phyloP scores from a whole-genome alignment of 2,329 filamentous ascomycete genomes.

The Lasiodiplodia sp. region DNA sequence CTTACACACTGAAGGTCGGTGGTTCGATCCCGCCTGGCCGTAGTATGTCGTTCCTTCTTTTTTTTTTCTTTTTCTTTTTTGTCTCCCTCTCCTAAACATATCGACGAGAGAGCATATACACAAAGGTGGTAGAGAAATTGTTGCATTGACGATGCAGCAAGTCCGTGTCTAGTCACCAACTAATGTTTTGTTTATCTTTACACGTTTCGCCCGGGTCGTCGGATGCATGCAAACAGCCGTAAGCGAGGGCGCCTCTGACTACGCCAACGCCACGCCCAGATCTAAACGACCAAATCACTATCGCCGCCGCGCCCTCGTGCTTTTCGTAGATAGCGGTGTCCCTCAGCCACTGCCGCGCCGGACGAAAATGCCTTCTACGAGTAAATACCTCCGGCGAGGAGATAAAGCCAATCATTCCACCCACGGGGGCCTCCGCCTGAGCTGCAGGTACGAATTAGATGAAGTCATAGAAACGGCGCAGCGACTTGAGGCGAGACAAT shows the following conservation, averaged over 20 bases:
- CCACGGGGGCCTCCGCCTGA: neutral
- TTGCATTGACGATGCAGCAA: no score
- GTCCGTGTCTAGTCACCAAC: neutral
- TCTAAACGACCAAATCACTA: conserved; percentile 10
- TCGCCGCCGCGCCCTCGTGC: conserved; percentile 11
- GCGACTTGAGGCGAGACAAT: no score
- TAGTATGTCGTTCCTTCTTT: conserved; percentile 3
- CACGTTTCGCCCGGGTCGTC: neutral
- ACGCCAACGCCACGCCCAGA: conserved; percentile 7
- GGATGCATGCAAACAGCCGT: neutral
- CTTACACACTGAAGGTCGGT: conserved; percentile 32
- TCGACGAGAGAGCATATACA: no score
- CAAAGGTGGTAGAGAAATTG: no score
- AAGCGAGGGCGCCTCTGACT: conserved; percentile 5
- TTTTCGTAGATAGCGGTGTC: neutral
- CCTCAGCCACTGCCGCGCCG: conserved; percentile 20
- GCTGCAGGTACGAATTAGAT: conserved; percentile 22
- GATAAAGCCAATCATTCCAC: conserved; percentile 21
- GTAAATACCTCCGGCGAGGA: conserved; percentile 1
- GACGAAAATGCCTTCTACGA: neutral
- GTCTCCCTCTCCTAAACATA: no score
- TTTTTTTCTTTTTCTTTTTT: neutral
- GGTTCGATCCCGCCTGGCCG: conserved; percentile 31
- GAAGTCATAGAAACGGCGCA: neutral
- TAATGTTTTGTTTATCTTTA: neutral